A percentile compares a stretch with the other conserved stretches of the same genome.
Conservation (phyloP, 345 rosid species). For the Isatis tinctoria region DNA sequence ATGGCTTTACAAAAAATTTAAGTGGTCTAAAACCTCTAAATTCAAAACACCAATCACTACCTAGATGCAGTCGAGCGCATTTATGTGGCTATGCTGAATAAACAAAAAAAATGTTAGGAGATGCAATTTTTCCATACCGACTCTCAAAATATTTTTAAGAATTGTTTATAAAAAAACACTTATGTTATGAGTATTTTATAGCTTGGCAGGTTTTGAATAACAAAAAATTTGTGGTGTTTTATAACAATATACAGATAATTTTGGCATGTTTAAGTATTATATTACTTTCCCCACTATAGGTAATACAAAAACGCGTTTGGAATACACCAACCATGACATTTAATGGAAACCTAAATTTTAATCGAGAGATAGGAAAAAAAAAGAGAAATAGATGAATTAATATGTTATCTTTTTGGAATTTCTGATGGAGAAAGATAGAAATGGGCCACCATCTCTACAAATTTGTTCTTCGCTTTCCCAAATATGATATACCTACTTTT, state of each 20-base stretch:
- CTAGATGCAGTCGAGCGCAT: neutral
- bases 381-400: neutral
- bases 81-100: neutral
- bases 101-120: neutral
- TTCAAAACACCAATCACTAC: too few species aligned
- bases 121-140: neutral
- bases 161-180: neutral
- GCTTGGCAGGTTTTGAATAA: neutral
- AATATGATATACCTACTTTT: neutral
- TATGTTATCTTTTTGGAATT: slow-evolving; percentile 3
- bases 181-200: neutral
- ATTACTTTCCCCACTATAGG: neutral
- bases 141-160: neutral
- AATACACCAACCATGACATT: neutral
- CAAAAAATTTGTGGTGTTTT: neutral
- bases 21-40: too few species aligned
- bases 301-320: neutral
- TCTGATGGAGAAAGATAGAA: slow-evolving; percentile 17
- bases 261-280: neutral
- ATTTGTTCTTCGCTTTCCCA: slow-evolving; percentile 15
- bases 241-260: neutral
- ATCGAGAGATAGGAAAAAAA: neutral
- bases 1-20: too few species aligned
- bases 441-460: slow-evolving; percentile 18
- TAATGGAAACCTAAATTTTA: neutral